Percentiles rank a stretch among this genome's conserved stretches.
phyloP scores from a whole-genome alignment of 352 stramenopile genomes.

The Blastocystis sp. region DNA sequence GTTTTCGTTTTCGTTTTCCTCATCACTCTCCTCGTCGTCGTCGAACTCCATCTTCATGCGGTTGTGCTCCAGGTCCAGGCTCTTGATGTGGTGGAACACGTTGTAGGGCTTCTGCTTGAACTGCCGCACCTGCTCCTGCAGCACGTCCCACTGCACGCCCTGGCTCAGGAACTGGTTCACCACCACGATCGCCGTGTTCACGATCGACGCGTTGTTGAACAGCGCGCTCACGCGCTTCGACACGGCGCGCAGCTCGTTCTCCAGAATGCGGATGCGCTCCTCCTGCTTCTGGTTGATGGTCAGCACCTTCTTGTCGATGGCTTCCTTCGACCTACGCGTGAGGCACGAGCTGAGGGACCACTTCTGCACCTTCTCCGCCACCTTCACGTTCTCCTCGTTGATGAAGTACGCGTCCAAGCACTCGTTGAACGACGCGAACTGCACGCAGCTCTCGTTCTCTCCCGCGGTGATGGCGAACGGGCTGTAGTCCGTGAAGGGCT shows the following conservation, averaged over 20 bases:
- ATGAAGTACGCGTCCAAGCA: constrained; percentile 37
- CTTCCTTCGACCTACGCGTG: constrained; percentile 6
- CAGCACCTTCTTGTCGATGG: constrained; percentile 39
- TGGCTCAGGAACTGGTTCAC: constrained; percentile 83
- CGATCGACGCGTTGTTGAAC: constrained; percentile 7
- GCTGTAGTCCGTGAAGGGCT: constrained; percentile 47
- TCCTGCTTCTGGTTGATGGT: constrained; percentile 57
- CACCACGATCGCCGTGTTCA: constrained; percentile 76
- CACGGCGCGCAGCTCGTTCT: constrained; percentile 1
- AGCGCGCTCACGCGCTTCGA: constrained; percentile 16
- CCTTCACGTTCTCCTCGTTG: constrained; percentile 53
- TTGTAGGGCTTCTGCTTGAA: constrained; percentile 85
- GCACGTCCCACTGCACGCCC: constrained; percentile 85
- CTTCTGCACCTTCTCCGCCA: constrained; percentile 38
- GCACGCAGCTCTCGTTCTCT: background rate
- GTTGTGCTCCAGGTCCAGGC: constrained; percentile 84
- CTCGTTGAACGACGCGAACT: constrained; percentile 66
- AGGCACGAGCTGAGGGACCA: background rate
- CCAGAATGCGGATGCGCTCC: constrained; percentile 10
- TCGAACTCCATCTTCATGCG: constrained; percentile 83
- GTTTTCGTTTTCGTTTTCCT: background rate
- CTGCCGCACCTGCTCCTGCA: constrained; percentile 80
- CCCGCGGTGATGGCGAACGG: constrained; percentile 1
- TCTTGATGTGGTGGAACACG: constrained; percentile 83
- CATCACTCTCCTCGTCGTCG: constrained; percentile 77